Percentiles rank a stretch among this genome's conserved stretches.
phyloP scores from a whole-genome alignment of 306 rosid genomes.

The Nissolia schottii region DNA sequence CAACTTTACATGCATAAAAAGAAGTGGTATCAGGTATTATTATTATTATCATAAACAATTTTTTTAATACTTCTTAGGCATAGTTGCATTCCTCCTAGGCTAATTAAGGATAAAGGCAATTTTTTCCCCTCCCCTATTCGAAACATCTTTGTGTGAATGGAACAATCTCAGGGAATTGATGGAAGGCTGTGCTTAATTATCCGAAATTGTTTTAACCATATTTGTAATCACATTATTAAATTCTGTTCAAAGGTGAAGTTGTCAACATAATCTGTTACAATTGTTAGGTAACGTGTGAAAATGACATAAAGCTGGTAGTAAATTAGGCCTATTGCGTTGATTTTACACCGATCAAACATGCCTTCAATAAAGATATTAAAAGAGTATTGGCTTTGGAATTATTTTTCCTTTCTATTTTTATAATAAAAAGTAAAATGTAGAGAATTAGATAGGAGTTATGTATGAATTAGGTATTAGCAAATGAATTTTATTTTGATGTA shows the following conservation, averaged over 20 bases:
- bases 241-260: neutral
- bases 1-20: conserved; percentile 21
- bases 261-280: neutral
- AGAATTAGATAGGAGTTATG: neutral
- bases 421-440: neutral
- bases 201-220: neutral
- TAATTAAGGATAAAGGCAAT: neutral
- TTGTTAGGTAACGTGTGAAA: neutral
- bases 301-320: neutral
- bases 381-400: neutral
- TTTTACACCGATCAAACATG: neutral
- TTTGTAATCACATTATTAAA: neutral
- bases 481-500: no score
- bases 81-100: conserved; percentile 36
- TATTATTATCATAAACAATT: conserved; percentile 21
- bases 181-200: conserved; percentile 6
- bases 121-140: neutral
- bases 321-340: neutral
- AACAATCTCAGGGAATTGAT: neutral
- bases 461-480: neutral
- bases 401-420: neutral
- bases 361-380: neutral
- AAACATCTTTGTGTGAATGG: conserved; percentile 28
- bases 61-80: conserved; percentile 12
- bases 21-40: neutral